These are phyloP conservation scores for Heliophila coronopifolia DNA, from an alignment of 441 rosid genomes.

Conservation along the genomic window DNA sequence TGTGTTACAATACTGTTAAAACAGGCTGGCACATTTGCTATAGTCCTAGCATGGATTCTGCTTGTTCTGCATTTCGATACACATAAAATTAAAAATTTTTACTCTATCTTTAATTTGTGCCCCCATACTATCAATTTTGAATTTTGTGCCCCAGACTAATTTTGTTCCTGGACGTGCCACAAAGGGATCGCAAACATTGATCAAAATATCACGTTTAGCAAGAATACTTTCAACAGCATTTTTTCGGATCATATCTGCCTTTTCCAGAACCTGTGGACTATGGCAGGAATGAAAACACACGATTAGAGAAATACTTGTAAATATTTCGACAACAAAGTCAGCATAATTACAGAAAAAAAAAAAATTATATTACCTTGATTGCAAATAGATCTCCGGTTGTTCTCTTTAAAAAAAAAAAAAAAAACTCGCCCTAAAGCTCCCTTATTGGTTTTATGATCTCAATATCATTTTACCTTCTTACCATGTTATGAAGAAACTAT, in stretches of 20 bases:
- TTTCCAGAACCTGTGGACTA: conserved; percentile 67
- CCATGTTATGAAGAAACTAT: too few relatives aligned
- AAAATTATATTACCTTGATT: conserved; percentile 71
- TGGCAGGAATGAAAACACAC: conserved; percentile 9
- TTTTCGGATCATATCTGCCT: conserved; percentile 91
- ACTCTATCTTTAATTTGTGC: too few relatives aligned
- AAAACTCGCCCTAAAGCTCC: conserved; percentile 93
- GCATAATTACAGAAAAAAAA: not conserved
- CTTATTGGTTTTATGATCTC: conserved; percentile 68
- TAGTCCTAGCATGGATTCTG: too few relatives aligned
- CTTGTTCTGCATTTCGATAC: too few relatives aligned
- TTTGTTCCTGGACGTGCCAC: too few relatives aligned
- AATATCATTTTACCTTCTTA: too few relatives aligned
- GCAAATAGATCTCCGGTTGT: conserved; percentile 95
- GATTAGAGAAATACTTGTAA: not conserved
- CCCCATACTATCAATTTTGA: too few relatives aligned
- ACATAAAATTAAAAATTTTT: too few relatives aligned
- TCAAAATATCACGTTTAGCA: conserved; percentile 93
- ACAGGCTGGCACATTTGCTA: too few relatives aligned
- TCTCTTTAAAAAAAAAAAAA: conserved; percentile 81
- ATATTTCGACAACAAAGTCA: not conserved
- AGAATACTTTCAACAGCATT: conserved; percentile 95
- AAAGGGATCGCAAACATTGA: conserved; percentile 86
- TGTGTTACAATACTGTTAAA: too few relatives aligned
- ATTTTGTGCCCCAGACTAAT: too few relatives aligned